phyloP scores from a whole-genome alignment of 2,329 filamentous ascomycete genomes.

The Arthrobotrys conoides region DNA sequence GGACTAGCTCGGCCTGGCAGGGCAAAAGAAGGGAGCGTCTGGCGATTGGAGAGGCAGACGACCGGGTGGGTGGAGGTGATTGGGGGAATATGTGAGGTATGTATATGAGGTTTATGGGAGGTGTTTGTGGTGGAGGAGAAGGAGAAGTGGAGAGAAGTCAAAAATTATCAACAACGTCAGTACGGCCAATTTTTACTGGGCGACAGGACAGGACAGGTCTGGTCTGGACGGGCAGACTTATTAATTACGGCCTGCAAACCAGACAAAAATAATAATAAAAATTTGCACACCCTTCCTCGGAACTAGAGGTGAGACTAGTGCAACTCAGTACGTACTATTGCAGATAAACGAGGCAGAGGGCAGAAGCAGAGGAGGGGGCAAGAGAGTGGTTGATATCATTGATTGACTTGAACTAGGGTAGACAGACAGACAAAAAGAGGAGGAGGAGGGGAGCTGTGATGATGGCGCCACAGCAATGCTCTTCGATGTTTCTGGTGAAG shows the following conservation, averaged over 20 bases:
- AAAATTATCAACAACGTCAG: slow-evolving; percentile 15
- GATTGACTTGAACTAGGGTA: not conserved
- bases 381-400: not conserved
- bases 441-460: slow-evolving; percentile 13
- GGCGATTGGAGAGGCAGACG: slow-evolving; percentile 46
- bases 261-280: not conserved
- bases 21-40: slow-evolving; percentile 32
- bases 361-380: not conserved
- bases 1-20: slow-evolving; percentile 14
- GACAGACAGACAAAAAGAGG: not conserved
- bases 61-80: not conserved
- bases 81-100: not conserved
- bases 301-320: not conserved
- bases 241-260: not conserved
- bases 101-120: not conserved
- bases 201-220: not conserved
- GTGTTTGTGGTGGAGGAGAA: slow-evolving; percentile 21
- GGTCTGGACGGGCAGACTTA: not conserved
- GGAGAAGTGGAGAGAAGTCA: slow-evolving; percentile 8
- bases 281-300: slow-evolving; percentile 3
- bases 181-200: not conserved
- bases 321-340: not conserved
- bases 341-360: slow-evolving; percentile 15
- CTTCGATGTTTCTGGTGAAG: slow-evolving; percentile 22
- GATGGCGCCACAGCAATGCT: slow-evolving; percentile 54